These are phyloP conservation scores for Aspergillus carlsbadensis DNA, from an alignment of 495 filamentous ascomycete genomes.

Conservation along the genomic window DNA sequence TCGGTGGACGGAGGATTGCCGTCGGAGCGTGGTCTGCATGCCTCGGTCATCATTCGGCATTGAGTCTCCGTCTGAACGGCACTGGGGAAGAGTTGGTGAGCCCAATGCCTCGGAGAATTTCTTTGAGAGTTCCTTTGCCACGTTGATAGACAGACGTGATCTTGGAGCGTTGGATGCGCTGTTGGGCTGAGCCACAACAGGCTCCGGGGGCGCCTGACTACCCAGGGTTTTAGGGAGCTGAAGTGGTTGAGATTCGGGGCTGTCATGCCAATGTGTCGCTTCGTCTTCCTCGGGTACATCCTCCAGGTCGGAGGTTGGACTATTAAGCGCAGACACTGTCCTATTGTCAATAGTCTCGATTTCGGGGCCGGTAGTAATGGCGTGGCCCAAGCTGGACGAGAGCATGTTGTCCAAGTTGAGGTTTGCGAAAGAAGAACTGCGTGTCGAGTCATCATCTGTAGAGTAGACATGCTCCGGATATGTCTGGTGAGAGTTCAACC, in stretches of 20 bases:
- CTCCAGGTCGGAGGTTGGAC: slow-evolving; percentile 49
- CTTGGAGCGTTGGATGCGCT: slow-evolving; percentile 16
- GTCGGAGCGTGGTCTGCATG: not conserved
- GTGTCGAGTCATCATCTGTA: slow-evolving; percentile 21
- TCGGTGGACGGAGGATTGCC: slow-evolving; percentile 10
- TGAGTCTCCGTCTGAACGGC: not conserved
- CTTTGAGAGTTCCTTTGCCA: slow-evolving; percentile 33
- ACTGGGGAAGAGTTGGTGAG: slow-evolving; percentile 40
- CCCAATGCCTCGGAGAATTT: slow-evolving; percentile 42
- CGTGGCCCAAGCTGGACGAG: slow-evolving; percentile 25
- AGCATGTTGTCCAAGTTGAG: slow-evolving; percentile 26
- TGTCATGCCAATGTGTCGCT: slow-evolving; percentile 33
- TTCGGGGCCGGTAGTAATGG: slow-evolving; percentile 44
- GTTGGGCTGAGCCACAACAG: slow-evolving; percentile 8
- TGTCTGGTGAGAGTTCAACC: slow-evolving; percentile 27
- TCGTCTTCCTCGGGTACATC: slow-evolving; percentile 77
- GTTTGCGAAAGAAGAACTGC: slow-evolving; percentile 14
- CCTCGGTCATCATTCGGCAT: not conserved
- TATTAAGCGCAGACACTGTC: slow-evolving; percentile 36
- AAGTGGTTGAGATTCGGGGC: slow-evolving; percentile 21
- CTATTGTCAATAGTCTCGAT: slow-evolving; percentile 47
- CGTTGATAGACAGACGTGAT: slow-evolving; percentile 30
- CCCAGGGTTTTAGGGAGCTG: slow-evolving; percentile 8
- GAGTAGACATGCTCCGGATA: slow-evolving; percentile 38
- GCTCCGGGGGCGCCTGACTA: not conserved